Evolutionary conservation across 305 asterid species (phyloP), one percentile per base, ranked within the genome.

Genomic region (Withania somnifera): DNA sequence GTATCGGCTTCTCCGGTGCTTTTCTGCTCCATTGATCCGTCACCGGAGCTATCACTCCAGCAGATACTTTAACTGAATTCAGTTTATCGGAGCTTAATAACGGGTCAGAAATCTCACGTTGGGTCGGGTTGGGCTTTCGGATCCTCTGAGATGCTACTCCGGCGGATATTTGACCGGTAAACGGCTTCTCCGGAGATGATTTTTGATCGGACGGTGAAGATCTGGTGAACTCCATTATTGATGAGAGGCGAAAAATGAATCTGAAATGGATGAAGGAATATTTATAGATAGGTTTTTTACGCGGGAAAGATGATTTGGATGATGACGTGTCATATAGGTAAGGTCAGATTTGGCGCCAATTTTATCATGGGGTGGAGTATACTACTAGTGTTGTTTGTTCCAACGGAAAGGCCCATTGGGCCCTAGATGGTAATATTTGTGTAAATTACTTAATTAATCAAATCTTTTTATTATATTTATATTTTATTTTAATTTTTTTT

Each of bases 1-100:
- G 86, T 34, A 45, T 66, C 13, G 88, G 86, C 86, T 90, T 94
- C 58, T 91, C 93, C 0, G 98, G 98, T 34, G 97, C 91, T 77
- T 79, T 86, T 50, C 89, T 90, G 85, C 83, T 81, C 86, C 84
- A 82, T 34, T 91, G 91, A 77, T 83, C 83, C 54, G 75, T 85
- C 34, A 80, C 86, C 58, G 89, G 58, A 32, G 54, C 7, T 6
- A n/a, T n/a, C n/a, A n/a, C n/a, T n/a, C n/a, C n/a, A n/a, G n/a
- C n/a, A n/a, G n/a, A n/a, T n/a, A n/a, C n/a, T n/a, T n/a, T n/a
- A n/a, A n/a, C n/a, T n/a, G n/a, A n/a, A n/a, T 28, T 45, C 51
- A 24, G 0, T 26, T 50, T 51, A 34, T 20, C 34, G 34, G 15
- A 42, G 75, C 83, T 80, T 34, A 61, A n/a, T 9, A 80, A 6